A percentile compares a stretch with the other conserved stretches of the same genome.
Evolutionary conservation across 2,329 filamentous ascomycete genomes (phyloP).

Genomic region (Ascochyta rabiei): DNA sequence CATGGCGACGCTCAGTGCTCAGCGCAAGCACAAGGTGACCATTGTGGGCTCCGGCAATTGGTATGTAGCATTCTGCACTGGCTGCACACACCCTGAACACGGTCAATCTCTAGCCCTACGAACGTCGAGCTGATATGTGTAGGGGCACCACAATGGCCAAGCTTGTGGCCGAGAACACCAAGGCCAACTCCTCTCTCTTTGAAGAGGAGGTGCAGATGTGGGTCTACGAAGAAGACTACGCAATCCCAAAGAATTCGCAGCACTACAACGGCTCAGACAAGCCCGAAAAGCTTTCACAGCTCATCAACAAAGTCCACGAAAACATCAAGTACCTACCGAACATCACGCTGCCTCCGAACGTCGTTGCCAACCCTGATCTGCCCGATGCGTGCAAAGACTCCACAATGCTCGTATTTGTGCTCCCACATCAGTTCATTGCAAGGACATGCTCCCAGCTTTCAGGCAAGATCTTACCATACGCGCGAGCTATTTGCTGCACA

Average conservation of each 20-base stretch:
- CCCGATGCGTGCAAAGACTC: slow-evolving; percentile 80
- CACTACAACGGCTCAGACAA: slow-evolving; percentile 70
- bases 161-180: slow-evolving; percentile 92
- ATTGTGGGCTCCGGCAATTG: slow-evolving; percentile 97
- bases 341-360: slow-evolving; percentile 80
- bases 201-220: slow-evolving; percentile 95
- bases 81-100: neutral
- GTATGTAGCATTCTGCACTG: slow-evolving; percentile 55
- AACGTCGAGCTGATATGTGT: slow-evolving; percentile 19
- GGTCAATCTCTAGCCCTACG: neutral
- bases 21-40: slow-evolving; percentile 88
- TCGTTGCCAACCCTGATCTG: slow-evolving; percentile 82
- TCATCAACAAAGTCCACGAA: slow-evolving; percentile 94
- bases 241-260: slow-evolving; percentile 72
- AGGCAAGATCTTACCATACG: slow-evolving; percentile 89
- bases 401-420: slow-evolving; percentile 92
- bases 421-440: slow-evolving; percentile 94
- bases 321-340: slow-evolving; percentile 98
- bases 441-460: slow-evolving; percentile 82
- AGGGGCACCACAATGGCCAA: slow-evolving; percentile 98
- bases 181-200: slow-evolving; percentile 77
- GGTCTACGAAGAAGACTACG: slow-evolving; percentile 94
- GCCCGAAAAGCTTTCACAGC: slow-evolving; percentile 82
- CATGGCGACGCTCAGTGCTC: slow-evolving; percentile 58
- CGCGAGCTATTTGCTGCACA: slow-evolving; percentile 94